Evolutionary conservation across 331 rosid species (phyloP).

Genomic region (Quercus lobata): DNA sequence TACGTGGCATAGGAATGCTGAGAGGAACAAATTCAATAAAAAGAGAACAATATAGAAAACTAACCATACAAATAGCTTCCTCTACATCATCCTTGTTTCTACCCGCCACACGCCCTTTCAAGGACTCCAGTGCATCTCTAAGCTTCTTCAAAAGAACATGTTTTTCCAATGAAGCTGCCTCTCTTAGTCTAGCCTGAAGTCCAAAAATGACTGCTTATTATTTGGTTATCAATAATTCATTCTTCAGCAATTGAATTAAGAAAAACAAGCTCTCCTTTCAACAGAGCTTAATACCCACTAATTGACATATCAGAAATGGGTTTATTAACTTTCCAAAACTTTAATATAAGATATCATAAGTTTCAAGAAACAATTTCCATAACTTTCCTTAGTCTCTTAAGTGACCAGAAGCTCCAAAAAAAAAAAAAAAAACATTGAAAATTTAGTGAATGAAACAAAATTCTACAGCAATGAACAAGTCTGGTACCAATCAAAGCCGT

Average conservation of each 20-base stretch:
- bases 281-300: background rate
- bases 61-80: conserved; percentile 88
- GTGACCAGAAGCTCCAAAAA: background rate
- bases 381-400: background rate
- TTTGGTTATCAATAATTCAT: background rate
- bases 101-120: conserved; percentile 78
- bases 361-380: background rate
- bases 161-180: conserved; percentile 87
- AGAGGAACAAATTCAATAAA: conserved; percentile 6
- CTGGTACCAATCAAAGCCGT: background rate
- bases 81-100: conserved; percentile 85
- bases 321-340: background rate
- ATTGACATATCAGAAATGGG: background rate
- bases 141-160: conserved; percentile 92
- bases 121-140: conserved; percentile 84
- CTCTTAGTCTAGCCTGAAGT: conserved; percentile 85
- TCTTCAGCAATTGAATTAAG: background rate
- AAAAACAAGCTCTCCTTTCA: background rate
- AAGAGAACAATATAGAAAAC: conserved; percentile 11
- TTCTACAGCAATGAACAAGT: background rate
- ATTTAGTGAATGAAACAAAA: background rate
- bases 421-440: background rate
- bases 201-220: conserved; percentile 22
- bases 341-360: background rate
- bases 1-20: background rate